Evolutionary conservation across 192 early-diverging fungal genomes (phyloP).

Genomic region (Gigaspora rosea): DNA sequence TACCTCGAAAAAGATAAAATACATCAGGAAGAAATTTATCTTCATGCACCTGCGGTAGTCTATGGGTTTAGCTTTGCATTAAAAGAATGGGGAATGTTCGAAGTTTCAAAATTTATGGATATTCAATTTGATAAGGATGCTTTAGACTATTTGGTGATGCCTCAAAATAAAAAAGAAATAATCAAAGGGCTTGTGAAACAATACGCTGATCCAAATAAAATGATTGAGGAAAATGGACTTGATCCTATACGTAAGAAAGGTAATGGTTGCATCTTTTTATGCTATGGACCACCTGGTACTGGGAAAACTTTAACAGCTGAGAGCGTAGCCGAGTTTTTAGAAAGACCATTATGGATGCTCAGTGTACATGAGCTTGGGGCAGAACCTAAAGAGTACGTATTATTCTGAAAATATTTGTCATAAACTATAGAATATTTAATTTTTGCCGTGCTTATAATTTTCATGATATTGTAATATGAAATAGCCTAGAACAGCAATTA

Average conservation of each 20-base stretch:
- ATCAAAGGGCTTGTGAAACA: neutral
- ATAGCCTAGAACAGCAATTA: constrained; percentile 18
- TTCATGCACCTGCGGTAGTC: neutral
- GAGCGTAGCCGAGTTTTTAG: too few species aligned
- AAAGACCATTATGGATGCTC: too few species aligned
- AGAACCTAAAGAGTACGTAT: too few species aligned
- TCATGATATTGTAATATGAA: too few species aligned
- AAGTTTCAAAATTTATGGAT: neutral
- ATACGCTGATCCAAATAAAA: neutral
- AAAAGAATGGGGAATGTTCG: neutral
- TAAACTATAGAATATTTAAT: neutral
- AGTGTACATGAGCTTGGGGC: too few species aligned
- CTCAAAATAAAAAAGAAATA: neutral
- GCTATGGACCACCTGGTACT: too few species aligned
- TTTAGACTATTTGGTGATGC: neutral
- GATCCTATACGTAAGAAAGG: constrained; percentile 56
- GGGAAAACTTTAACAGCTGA: too few species aligned
- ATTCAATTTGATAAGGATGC: neutral
- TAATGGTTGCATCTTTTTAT: neutral
- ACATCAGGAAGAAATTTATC: neutral
- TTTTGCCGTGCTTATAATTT: too few species aligned
- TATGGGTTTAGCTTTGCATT: neutral
- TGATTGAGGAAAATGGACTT: neutral
- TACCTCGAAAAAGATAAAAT: neutral
- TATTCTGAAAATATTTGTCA: too few species aligned